Evolutionary conservation across 768 basidiomycete species (phyloP).

Genomic region (Amanita jacksonii): DNA sequence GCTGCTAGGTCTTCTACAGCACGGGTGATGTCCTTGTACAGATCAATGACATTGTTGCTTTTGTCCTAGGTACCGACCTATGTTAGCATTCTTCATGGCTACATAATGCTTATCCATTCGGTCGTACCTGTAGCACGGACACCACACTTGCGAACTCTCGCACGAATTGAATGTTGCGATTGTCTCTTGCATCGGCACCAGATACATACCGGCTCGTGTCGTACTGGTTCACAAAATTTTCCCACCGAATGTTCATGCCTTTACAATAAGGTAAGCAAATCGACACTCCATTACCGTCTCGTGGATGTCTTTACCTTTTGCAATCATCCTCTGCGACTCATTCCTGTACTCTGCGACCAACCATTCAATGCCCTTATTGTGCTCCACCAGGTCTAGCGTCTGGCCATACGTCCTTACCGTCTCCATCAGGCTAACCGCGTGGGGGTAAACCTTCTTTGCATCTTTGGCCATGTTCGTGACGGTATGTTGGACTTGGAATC

Average conservation of each 20-base stretch:
- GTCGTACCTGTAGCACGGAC: slow-evolving; percentile 72
- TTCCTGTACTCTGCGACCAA: slow-evolving; percentile 92
- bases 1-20: slow-evolving; percentile 82
- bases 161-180: slow-evolving; percentile 87
- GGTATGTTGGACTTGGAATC: slow-evolving; percentile 90
- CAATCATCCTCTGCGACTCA: slow-evolving; percentile 89
- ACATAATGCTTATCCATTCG: neutral
- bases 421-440: slow-evolving; percentile 98
- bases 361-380: slow-evolving; percentile 87
- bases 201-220: slow-evolving; percentile 72
- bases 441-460: slow-evolving; percentile 95
- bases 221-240: slow-evolving; percentile 92
- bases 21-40: slow-evolving; percentile 78
- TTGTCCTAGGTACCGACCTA: slow-evolving; percentile 56
- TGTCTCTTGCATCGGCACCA: slow-evolving; percentile 69
- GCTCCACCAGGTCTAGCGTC: slow-evolving; percentile 85
- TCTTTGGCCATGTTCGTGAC: slow-evolving; percentile 98
- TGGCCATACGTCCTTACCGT: slow-evolving; percentile 97
- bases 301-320: slow-evolving; percentile 50
- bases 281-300: neutral
- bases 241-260: slow-evolving; percentile 98
- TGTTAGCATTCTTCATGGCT: slow-evolving; percentile 1
- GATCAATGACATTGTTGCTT: slow-evolving; percentile 86
- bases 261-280: neutral
- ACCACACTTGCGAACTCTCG: slow-evolving; percentile 92